Evolutionary conservation across 2,329 filamentous ascomycete species (phyloP), one percentile per base, ranked within the genome.

Genomic region (Rhynchosporium graminicola): DNA sequence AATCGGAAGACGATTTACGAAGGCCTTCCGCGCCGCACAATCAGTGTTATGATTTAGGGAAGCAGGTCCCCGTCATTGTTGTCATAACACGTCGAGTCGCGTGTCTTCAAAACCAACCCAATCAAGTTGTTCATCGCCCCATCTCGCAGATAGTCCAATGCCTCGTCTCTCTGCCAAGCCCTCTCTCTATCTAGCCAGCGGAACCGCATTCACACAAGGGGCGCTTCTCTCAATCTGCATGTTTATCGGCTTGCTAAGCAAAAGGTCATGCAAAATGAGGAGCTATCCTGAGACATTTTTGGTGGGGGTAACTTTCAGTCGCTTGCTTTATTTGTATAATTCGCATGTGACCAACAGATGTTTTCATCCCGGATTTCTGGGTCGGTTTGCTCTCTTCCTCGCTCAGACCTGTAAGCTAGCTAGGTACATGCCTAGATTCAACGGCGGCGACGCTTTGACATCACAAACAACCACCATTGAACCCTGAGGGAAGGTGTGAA

Each of bases 391-490:
- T 26, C 45, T 52, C 29, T 52, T 45, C 33, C 61, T 40, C 54
- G 51, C 52, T 57, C 58, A 46, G 57, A 57, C 57, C 55, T 45
- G 29, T 36, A 26, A 56, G 45, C 57, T 40, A 45, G n/a, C n/a
- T n/a, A 1, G 20, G 20, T 20, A 20, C 20, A 20, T 20, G 20
- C 20, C 20, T 20, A 20, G 47, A 45, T 57, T 63, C 58, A 65
- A 67, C 57, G 61, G 65, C 65, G 52, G 56, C 51, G 45, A 51
- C 65, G 62, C 64, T 60, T 65, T 63, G 62, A 66, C 61, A 6
- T 6, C 33, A 36, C 33, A 36, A 36, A 36, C 33, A 36, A 20
- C 33, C 33, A 36, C 2, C 5, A 40, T 50, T 20, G 48, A 54
- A 62, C 56, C 47, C 51, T 51, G 28, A 46, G 42, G 33, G 43